Evolutionary conservation across 768 basidiomycete genomes (phyloP).

Genomic region (Rhodotorula kratochvilovae): DNA sequence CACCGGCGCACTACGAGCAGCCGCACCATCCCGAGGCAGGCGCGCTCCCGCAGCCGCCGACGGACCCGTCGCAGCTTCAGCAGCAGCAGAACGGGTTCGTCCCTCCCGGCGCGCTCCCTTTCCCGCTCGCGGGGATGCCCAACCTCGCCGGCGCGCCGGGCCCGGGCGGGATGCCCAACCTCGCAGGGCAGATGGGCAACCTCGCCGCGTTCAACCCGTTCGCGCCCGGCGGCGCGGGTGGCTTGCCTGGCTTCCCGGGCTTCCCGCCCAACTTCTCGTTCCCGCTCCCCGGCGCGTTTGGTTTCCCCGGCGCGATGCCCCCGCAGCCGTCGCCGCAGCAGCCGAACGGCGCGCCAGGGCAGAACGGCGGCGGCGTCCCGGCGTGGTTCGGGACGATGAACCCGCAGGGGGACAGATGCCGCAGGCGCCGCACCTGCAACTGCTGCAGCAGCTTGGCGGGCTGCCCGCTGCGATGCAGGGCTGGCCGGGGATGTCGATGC

Average conservation of each 20-base stretch:
- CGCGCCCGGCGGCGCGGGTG: no score
- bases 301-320: background rate
- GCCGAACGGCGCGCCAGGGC: background rate
- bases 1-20: background rate
- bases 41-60: background rate
- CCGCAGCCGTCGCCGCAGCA: background rate
- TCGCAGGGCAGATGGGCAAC: background rate
- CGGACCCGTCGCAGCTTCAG: background rate
- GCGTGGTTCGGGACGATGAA: slow-evolving; percentile 27
- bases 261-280: background rate
- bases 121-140: background rate
- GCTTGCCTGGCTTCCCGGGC: background rate
- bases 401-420: background rate
- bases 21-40: background rate
- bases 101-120: background rate
- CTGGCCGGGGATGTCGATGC: background rate
- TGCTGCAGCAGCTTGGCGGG: slow-evolving; percentile 1
- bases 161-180: background rate
- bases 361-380: slow-evolving; percentile 22
- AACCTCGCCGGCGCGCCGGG: background rate
- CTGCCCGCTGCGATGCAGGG: background rate
- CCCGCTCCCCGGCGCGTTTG: background rate
- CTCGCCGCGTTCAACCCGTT: background rate
- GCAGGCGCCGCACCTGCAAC: background rate
- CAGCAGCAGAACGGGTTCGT: background rate